Evolutionary conservation across 108 stramenopile species (phyloP), one percentile per base, ranked within the genome.

Genomic region (Bacterosira constricta): DNA sequence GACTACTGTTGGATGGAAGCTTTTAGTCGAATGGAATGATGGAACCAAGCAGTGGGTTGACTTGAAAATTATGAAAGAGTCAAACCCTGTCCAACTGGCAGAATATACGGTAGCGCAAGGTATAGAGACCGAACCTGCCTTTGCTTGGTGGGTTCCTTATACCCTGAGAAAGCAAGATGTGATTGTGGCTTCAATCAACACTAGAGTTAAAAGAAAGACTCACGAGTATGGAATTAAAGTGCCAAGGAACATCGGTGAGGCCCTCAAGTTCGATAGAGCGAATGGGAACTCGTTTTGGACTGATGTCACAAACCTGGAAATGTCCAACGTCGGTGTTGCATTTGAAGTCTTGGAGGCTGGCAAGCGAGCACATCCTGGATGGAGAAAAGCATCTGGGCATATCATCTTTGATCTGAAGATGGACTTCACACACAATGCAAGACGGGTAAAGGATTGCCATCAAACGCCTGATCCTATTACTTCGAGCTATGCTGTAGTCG

Each of bases 31-130:
- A 45, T 71, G 70, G 70, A 61, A 45, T 6, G 81, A 77, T 72
- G 81, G 75, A n/a, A 66, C 55, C n/a, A 44, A 10, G 12, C 4
- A 37, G 10, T 67, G 66, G 66, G 20, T 67, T 25, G 31, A 7
- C 5, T 34, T 55, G 18, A 55, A 53, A 55, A 53, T 55, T 25
- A 5, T 70, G 45, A 71, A 71, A 21, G 57, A 71, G 20, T 60
- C 55, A 26, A 30, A 73, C 38, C 73, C 73, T 34, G 29, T 73
- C 4, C 25, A 73, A 54, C 12, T 54, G 1, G 63, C 73, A 25
- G 67, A 69, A 42, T 73, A 78, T 81, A 82, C 82, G 0, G 31
- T 52, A 17, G 66, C 50, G 2, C 23, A 62, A 9, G 49, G n/a
- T n/a, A n/a, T n/a, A n/a, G n/a, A n/a, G n/a, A n/a, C n/a, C n/a